phyloP scores from a whole-genome alignment of 257 asterid species.

The Primulina eburnea region DNA sequence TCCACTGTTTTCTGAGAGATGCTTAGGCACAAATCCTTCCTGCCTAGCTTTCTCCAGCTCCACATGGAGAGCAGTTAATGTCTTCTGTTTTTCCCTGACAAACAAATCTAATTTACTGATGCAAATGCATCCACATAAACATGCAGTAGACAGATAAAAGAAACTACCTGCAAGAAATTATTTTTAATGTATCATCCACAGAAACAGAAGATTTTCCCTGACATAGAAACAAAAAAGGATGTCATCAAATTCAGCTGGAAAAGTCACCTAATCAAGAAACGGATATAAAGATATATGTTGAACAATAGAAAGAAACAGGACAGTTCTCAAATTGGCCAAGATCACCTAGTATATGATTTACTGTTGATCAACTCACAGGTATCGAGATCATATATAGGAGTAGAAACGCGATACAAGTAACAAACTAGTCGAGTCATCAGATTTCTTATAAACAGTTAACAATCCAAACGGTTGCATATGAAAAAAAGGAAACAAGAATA shows the following conservation, averaged over 20 bases:
- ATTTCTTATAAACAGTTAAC: slow-evolving; percentile 13
- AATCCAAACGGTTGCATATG: not conserved
- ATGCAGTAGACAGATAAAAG: slow-evolving; percentile 11
- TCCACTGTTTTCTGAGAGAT: slow-evolving; percentile 39
- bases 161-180: slow-evolving; percentile 73
- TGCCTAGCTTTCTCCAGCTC: slow-evolving; percentile 73
- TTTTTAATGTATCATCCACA: slow-evolving; percentile 71
- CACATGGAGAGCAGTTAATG: slow-evolving; percentile 56
- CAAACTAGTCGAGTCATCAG: not conserved
- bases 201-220: slow-evolving; percentile 77
- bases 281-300: slow-evolving; percentile 10
- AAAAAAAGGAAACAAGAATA: not conserved
- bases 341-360: slow-evolving; percentile 3
- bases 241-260: slow-evolving; percentile 9
- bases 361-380: slow-evolving; percentile 3
- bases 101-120: slow-evolving; percentile 25
- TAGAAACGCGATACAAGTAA: not conserved
- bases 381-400: not conserved
- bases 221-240: slow-evolving; percentile 25
- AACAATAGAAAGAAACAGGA: not conserved
- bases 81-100: slow-evolving; percentile 74
- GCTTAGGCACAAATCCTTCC: slow-evolving; percentile 66
- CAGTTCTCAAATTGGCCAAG: slow-evolving; percentile 15
- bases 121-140: slow-evolving; percentile 15
- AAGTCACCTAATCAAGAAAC: slow-evolving; percentile 8